A percentile compares a stretch with the other conserved stretches of the same genome.
phyloP scores from a whole-genome alignment of 148 eudicot species.

The Cornus kousa region DNA sequence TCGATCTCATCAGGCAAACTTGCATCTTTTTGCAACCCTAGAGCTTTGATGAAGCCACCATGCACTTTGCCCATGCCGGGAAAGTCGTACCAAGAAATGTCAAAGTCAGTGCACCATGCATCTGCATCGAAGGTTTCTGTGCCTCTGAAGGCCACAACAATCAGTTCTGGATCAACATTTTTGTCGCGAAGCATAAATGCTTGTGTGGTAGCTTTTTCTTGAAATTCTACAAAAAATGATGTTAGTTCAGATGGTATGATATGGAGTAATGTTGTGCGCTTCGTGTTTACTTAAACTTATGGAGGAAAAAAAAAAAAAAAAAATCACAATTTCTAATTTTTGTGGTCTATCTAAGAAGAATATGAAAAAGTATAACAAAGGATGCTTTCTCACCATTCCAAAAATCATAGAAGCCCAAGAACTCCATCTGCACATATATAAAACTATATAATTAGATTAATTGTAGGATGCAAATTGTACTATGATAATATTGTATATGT shows the following conservation, averaged over 20 bases:
- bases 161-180: conserved; percentile 26
- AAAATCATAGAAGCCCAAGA: conserved; percentile 49
- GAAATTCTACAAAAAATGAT: conserved; percentile 38
- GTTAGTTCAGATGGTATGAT: too few species aligned
- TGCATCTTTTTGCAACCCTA: conserved; percentile 46
- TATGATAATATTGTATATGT: too few species aligned
- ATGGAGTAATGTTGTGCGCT: too few species aligned
- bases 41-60: conserved; percentile 65
- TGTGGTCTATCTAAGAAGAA: neutral
- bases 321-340: too few species aligned
- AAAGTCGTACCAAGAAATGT: conserved; percentile 58
- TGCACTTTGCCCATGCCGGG: conserved; percentile 55
- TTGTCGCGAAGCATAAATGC: conserved; percentile 46
- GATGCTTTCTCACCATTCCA: conserved; percentile 55
- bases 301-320: too few species aligned
- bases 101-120: conserved; percentile 69
- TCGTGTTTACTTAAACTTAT: too few species aligned
- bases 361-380: neutral
- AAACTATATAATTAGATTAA: neutral
- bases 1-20: conserved; percentile 39
- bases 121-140: conserved; percentile 57
- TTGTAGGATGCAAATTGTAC: neutral
- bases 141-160: conserved; percentile 66
- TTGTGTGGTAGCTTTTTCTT: conserved; percentile 42
- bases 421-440: conserved; percentile 57